Base-by-base conservation (phyloP, 2,329 filamentous ascomycete species). In the Penicillium sclerotiorum region DNA sequence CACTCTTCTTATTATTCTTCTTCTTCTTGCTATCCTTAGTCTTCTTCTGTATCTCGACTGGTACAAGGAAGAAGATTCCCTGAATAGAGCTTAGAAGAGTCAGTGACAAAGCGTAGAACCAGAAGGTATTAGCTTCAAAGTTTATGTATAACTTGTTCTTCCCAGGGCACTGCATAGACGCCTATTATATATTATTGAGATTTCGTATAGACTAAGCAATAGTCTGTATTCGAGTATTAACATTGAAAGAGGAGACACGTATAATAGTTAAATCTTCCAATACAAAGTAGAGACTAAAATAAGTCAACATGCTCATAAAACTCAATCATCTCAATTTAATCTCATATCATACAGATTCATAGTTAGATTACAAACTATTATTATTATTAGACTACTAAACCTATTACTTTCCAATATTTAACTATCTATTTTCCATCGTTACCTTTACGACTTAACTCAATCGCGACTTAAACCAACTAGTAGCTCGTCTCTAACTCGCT, bases 41-140 rank as follows among this genome's bases (percentile, higher is more conserved):
- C 42, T 45, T 28, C 11, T 11, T 17, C 3, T 15, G n/a, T 17
- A 38, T 18, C 33, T 50, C 18, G 7, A 39, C n/a, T 12, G 56
- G 35, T 17, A n/a, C 20, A 38, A 55, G 49, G 30, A 60, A 52
- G 20, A 60, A 36, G 28, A 67, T 44, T 5, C 55, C 55, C 57
- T 60, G 67, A 1, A 63, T 25, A 11, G 58, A 53, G 0, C 64
- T 61, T 2, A 79, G 35, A 0, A 82, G 70, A 1, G 79, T 81
- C 50, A 80, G 78, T 11, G 71, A 71, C 18, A 90, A 71, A 0
- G 80, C 79, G 32, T 84, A 80, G 55, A 89, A 80, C 88, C 88
- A 91, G 68, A 87, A 85, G 44, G 83, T 79, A 69, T 88, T 83
- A 0, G 81, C 82, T 69, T 90, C 84, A n/a, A n/a, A n/a, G n/a